These are phyloP conservation scores for Ulmus americana DNA, from an alignment of 331 rosid genomes.

Conservation along the genomic window DNA sequence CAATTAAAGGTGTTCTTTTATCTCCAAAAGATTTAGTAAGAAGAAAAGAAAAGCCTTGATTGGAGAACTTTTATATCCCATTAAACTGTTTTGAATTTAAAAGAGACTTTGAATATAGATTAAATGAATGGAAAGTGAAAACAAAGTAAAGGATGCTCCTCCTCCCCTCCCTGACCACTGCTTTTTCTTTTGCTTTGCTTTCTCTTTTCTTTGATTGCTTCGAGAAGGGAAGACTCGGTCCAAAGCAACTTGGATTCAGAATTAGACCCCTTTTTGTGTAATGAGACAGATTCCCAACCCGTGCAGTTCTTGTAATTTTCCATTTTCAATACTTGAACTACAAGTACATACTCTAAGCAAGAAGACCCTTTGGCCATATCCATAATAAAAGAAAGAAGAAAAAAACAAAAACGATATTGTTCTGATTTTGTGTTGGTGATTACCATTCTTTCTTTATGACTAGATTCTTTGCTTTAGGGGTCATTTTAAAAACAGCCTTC, in stretches of 20 bases:
- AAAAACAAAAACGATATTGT: neutral
- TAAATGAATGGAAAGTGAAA: conserved; percentile 28
- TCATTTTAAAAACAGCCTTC: too few species aligned
- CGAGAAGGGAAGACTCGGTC: conserved; percentile 67
- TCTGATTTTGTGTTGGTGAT: neutral
- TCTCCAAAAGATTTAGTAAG: conserved; percentile 9
- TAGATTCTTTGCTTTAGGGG: too few species aligned
- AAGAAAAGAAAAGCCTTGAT: conserved; percentile 11
- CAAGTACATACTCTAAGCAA: neutral
- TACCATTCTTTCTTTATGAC: too few species aligned
- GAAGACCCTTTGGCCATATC: neutral
- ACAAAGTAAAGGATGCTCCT: conserved; percentile 26
- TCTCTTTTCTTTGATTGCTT: conserved; percentile 33
- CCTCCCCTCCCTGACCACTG: conserved; percentile 30
- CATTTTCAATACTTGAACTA: conserved; percentile 8
- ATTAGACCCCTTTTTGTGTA: conserved; percentile 34
- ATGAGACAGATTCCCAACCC: conserved; percentile 61
- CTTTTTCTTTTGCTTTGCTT: conserved; percentile 61
- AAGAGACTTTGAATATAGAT: neutral
- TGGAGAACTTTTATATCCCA: neutral
- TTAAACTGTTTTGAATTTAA: too few species aligned
- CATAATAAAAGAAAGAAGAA: neutral
- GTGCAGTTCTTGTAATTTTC: conserved; percentile 41
- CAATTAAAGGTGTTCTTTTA: conserved; percentile 23
- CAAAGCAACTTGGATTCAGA: conserved; percentile 55